Percentiles rank a stretch among this genome's conserved stretches.
Evolutionary conservation across 768 basidiomycete species (phyloP).

Genomic region (Pleurotus giganteus): DNA sequence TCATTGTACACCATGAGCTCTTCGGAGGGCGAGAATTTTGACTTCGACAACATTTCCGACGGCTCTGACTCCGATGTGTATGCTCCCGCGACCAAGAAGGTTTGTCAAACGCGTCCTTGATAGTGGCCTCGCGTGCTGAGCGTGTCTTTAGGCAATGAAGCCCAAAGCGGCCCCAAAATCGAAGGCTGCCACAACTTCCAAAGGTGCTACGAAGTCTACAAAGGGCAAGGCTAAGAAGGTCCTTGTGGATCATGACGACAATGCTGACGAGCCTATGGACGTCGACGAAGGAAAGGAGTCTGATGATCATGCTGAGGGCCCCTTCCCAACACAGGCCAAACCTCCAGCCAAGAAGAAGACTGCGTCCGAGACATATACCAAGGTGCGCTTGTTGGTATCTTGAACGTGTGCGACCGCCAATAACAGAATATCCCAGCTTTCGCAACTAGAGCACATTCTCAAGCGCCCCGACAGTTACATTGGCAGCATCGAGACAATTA

Average conservation of each 20-base stretch:
- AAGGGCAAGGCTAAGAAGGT: constrained; percentile 32
- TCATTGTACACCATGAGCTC: constrained; percentile 57
- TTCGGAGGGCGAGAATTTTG: constrained; percentile 70
- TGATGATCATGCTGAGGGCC: not conserved
- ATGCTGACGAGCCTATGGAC: constrained; percentile 28
- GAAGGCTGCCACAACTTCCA: constrained; percentile 23
- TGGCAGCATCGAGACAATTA: constrained; percentile 89
- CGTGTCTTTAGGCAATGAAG: constrained; percentile 5
- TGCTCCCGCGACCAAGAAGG: constrained; percentile 59
- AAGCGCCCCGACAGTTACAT: constrained; percentile 95
- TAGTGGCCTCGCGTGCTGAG: not conserved
- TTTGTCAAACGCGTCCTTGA: constrained; percentile 21
- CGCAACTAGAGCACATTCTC: constrained; percentile 93
- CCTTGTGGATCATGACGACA: constrained; percentile 39
- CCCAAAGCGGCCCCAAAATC: constrained; percentile 25
- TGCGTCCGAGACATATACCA: constrained; percentile 87
- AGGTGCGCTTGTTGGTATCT: constrained; percentile 47
- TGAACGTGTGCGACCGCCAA: not conserved
- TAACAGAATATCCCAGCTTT: constrained; percentile 51
- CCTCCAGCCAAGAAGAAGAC: constrained; percentile 75
- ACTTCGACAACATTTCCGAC: constrained; percentile 54
- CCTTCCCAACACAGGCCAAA: constrained; percentile 45
- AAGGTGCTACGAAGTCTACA: constrained; percentile 41
- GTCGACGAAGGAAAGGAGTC: constrained; percentile 1
- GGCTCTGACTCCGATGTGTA: constrained; percentile 66